Evolutionary conservation across 495 filamentous ascomycete species (phyloP), one percentile per base, ranked within the genome.

Genomic region (Terfezia claveryi): DNA sequence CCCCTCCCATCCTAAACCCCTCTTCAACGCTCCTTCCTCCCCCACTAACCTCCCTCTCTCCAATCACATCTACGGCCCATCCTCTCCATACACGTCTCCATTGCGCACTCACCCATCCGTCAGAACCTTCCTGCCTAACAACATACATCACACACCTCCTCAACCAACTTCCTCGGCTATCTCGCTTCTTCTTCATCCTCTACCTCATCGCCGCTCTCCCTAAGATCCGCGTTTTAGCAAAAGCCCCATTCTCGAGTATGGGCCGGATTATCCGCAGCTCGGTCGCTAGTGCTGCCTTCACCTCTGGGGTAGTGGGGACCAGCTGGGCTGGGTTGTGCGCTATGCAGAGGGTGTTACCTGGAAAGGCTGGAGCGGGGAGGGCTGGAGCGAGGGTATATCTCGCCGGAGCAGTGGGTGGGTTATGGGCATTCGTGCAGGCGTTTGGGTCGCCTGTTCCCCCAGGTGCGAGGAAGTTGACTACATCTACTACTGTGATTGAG

Each of bases 21-120:
- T 72, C 74, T 11, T 71, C 74, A 44, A 74, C 78, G 16, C 27
- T 32, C 4, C 75, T 92, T 11, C 83, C 87, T 0, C 56, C 74
- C 27, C 66, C 76, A 11, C 76, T 95, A 32, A 56, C 70, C 36
- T 67, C 77, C 16, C 80, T 94, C 56, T 74, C 82, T 1, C 87
- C 88, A 10, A 77, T 95, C 32, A 83, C 85, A 37, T 77, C 82
- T 0, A 76, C 81, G 36, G 88, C 89, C 1, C 88, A 94, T 63
- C 88, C 89, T 8, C 75, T 81, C 27, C 88, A 92, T 64, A 76
- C 74, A 3, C 79, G 74, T 49, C 76, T 95, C 36, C 86, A 85
- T 53, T 98, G 91, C 69, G 91, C 91, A 2, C 73, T 89, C 17
- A 77, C 95, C n/a, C 91, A 98, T 67, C 89, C 91, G 0, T 69